Conservation (phyloP, 2,329 filamentous ascomycete species). For the Pseudogymnoascus sp. region DNA sequence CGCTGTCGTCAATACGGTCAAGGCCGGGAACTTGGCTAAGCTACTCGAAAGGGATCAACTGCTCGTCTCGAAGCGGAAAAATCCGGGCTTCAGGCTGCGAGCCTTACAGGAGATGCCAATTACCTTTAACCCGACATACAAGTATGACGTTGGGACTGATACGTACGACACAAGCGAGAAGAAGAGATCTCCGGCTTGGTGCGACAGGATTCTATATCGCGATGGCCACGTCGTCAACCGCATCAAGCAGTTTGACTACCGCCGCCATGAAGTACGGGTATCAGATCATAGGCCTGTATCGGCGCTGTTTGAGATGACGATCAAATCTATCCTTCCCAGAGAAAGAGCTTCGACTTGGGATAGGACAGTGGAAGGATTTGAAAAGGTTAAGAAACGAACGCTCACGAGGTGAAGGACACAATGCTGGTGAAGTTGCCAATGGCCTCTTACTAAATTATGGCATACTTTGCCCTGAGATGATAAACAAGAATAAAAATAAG, state of each 20-base stretch:
- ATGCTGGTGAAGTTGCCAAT: neutral
- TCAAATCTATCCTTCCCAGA: conserved; percentile 72
- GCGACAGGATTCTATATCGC: conserved; percentile 84
- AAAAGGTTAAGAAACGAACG: conserved; percentile 53
- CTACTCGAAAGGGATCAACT: conserved; percentile 91
- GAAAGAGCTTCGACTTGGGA: conserved; percentile 62
- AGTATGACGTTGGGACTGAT: conserved; percentile 94
- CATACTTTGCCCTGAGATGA: neutral
- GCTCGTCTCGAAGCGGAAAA: conserved; percentile 78
- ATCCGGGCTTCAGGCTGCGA: conserved; percentile 80
- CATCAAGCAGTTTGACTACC: conserved; percentile 82
- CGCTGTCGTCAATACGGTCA: conserved; percentile 79
- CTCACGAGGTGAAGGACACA: neutral
- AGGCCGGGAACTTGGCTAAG: conserved; percentile 72
- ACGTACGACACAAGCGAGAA: conserved; percentile 94
- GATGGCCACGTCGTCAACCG: conserved; percentile 71
- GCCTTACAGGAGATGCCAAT: conserved; percentile 89
- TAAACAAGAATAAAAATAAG: neutral
- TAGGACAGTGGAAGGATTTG: conserved; percentile 67
- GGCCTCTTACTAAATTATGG: conserved; percentile 4
- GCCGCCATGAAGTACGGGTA: conserved; percentile 78
- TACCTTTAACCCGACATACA: conserved; percentile 91
- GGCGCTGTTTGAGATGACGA: conserved; percentile 70
- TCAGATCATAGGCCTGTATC: conserved; percentile 93
- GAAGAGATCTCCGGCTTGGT: conserved; percentile 90